Evolutionary conservation across 768 basidiomycete genomes (phyloP), one percentile per base, ranked within the genome.

Genomic region (Hortiboletus campestris): DNA sequence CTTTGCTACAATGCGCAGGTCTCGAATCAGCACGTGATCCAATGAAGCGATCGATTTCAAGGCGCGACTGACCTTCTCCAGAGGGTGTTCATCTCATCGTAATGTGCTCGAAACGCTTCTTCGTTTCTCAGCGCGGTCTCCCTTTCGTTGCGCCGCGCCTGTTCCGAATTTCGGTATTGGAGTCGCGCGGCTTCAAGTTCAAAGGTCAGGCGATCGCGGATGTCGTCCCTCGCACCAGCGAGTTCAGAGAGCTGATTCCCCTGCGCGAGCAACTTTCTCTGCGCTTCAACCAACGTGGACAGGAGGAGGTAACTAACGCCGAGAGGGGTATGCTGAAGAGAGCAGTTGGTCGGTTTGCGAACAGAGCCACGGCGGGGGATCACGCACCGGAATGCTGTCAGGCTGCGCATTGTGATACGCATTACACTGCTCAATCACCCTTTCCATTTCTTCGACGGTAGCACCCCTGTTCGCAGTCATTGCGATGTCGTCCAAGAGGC

Each of bases 381-480:
- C 53, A 46, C 47, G 9, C 14, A 58, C 54, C 29, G 3, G 7
- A 14, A 5, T 10, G 39, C 22, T 6, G n/a, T 14, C n/a, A 6
- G 19, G 25, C 19, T 2, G 42, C 7, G 41, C 17, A 1, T 8
- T 3, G 20, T 20, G 32, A 20, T 61, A 44, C 6, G 22, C 20
- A 3, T 17, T 14, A 22, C 49, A 52, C 31, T 3, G 38, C 14
- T 46, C 34, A 3, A 54, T 29, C 42, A 39, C 49, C 22, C n/a
- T 20, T 35, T 63, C 46, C 25, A 48, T 53, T 10, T 62, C 61
- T 29, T 63, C 52, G 38, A 51, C 1, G 14, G 60, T 36, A 3
- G 49, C 42, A 1, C 19, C 28, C 10, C 19, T 39, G 14, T 41
- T 4, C 3, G 14, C 42, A 3, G 34, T 35, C 6, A 36, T 40